Conservation (phyloP, 768 basidiomycete genomes). For the Tricholoma saponaceum region DNA sequence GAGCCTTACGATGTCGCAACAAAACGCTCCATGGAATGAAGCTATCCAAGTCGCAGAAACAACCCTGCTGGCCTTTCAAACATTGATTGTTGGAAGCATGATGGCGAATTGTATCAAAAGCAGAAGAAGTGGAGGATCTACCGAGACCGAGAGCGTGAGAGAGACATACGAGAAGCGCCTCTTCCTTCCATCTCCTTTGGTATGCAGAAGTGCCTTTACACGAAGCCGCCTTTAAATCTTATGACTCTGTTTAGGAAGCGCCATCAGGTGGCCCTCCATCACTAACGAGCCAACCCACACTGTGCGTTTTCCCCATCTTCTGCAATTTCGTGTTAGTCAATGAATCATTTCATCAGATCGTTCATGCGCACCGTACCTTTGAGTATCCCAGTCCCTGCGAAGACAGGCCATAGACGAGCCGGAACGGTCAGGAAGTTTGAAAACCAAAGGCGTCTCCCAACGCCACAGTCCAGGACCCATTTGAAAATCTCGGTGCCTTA, state of each 20-base stretch:
- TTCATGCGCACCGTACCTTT: conserved; percentile 2
- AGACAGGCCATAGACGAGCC: too few species aligned
- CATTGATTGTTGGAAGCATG: background rate
- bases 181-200: conserved; percentile 3
- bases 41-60: background rate
- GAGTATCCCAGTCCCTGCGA: background rate
- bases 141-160: background rate
- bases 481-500: too few species aligned
- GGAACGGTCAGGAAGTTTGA: too few species aligned
- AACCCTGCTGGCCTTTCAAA: background rate
- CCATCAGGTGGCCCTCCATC: background rate
- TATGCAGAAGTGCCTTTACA: background rate
- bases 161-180: background rate
- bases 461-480: too few species aligned
- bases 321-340: background rate
- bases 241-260: background rate
- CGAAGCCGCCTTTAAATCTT: background rate
- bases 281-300: background rate
- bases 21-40: background rate
- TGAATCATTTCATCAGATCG: background rate
- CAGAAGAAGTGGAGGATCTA: background rate
- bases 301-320: background rate
- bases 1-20: background rate
- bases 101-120: background rate
- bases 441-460: too few species aligned